A percentile compares a stretch with the other conserved stretches of the same genome.
Conservation (phyloP, 2,329 filamentous ascomycete species). For the Fusarium abutilonis region DNA sequence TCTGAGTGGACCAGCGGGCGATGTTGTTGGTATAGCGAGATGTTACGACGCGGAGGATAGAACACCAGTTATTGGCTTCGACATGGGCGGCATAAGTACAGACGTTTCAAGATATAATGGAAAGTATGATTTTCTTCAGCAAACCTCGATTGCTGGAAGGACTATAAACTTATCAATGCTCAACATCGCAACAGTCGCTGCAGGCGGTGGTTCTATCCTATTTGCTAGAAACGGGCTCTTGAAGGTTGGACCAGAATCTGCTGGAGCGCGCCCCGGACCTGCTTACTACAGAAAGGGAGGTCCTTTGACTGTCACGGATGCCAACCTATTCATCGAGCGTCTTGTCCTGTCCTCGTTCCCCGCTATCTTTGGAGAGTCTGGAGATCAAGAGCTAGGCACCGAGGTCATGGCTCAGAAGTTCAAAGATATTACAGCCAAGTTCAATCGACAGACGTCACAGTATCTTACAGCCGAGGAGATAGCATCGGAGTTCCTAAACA, state of each 20-base stretch:
- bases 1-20: slow-evolving; percentile 74
- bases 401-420: slow-evolving; percentile 53
- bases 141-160: slow-evolving; percentile 74
- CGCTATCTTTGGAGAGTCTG: slow-evolving; percentile 75
- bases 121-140: slow-evolving; percentile 76
- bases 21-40: slow-evolving; percentile 75
- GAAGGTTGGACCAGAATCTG: slow-evolving; percentile 75
- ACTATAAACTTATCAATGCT: slow-evolving; percentile 76
- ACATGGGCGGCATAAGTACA: slow-evolving; percentile 72
- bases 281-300: slow-evolving; percentile 76
- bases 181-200: slow-evolving; percentile 76
- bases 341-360: slow-evolving; percentile 69
- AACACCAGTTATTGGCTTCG: slow-evolving; percentile 60
- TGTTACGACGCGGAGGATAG: slow-evolving; percentile 73
- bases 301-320: slow-evolving; percentile 77
- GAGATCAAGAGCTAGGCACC: slow-evolving; percentile 62
- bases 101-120: slow-evolving; percentile 76
- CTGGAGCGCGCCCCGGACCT: slow-evolving; percentile 75
- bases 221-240: slow-evolving; percentile 76
- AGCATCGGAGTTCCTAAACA: slow-evolving; percentile 77
- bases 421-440: slow-evolving; percentile 50
- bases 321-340: slow-evolving; percentile 73
- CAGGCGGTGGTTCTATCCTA: slow-evolving; percentile 61
- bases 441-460: slow-evolving; percentile 52
- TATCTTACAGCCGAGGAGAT: slow-evolving; percentile 49